Conservation (phyloP, 768 basidiomycete genomes). For the Pisolithus tinctorius region DNA sequence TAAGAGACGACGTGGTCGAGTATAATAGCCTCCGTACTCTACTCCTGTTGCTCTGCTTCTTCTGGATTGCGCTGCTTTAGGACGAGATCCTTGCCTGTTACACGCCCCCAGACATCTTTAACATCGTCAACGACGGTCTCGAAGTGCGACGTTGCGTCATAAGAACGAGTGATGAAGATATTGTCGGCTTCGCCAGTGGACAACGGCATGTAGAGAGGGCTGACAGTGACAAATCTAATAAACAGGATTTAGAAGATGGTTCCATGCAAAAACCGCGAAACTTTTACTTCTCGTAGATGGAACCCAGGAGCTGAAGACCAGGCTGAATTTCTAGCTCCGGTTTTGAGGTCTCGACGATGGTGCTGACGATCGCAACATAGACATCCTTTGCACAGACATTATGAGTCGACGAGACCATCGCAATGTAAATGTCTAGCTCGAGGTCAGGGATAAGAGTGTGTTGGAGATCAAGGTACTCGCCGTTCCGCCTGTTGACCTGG, state of each 20-base stretch:
- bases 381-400: constrained; percentile 96
- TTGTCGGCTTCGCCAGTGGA: constrained; percentile 75
- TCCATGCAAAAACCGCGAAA: not conserved
- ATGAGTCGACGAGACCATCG: constrained; percentile 94
- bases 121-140: constrained; percentile 99
- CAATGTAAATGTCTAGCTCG: constrained; percentile 89
- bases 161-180: constrained; percentile 95
- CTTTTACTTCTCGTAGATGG: constrained; percentile 87
- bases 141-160: constrained; percentile 98
- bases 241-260: constrained; percentile 6
- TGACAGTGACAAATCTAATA: constrained; percentile 81
- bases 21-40: constrained; percentile 6
- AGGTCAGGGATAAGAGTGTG: constrained; percentile 3
- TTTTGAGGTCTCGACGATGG: constrained; percentile 90
- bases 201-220: constrained; percentile 85
- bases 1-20: not conserved
- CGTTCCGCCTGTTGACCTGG: constrained; percentile 89
- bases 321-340: constrained; percentile 93
- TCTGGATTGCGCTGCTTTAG: constrained; percentile 84
- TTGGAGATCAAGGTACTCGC: constrained; percentile 36
- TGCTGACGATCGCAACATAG: constrained; percentile 96
- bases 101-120: constrained; percentile 90
- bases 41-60: constrained; percentile 36
- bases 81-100: constrained; percentile 69
- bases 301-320: constrained; percentile 85